Base-by-base conservation (phyloP, 106 monocot species). In the Acanthochlamys bracteata region DNA sequence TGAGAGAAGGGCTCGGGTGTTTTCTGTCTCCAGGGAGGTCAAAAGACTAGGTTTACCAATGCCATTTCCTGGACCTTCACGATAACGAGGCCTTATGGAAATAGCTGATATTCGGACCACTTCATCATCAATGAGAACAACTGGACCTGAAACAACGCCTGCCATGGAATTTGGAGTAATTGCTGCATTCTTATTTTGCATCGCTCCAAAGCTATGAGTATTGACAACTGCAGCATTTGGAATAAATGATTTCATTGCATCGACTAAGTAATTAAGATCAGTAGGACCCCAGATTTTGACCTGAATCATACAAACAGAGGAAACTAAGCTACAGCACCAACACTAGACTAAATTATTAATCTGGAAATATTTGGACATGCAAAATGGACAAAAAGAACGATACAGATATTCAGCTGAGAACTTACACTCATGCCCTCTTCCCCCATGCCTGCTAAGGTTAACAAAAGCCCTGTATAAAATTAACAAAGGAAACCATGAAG, bases 351-450 rank as follows among this genome's bases (percentile, higher is more conserved):
- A 15, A 41, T 19, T 8, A 62, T n/a, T n/a, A n/a, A n/a, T n/a
- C n/a, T n/a, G n/a, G n/a, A n/a, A n/a, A n/a, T n/a, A n/a, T n/a
- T n/a, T n/a, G n/a, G n/a, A n/a, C 4, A 64, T 64, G 45, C 4
- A 23, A 58, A 24, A 39, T 3, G 2, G 41, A 42, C 33, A 42
- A 24, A 27, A 58, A 25, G 15, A 11, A 69, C 24, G 14, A 24
- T 1, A 24, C 13, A 47, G 41, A 24, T 53, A 69, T 23, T 1
- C 11, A 69, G 41, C 25, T 63, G 33, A 45, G 41, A 60, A 73
- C 91, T 88, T 76, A 92, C 98, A 57, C 85, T 80, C 88, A 92
- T 92, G 27, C 98, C 98, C 65, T 92, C 92, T 47, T 98, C 98
- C 58, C 98, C 98, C 4, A 98, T 92, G 27, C 85, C 92, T 46